These are phyloP conservation scores for Fraxinus anomala DNA, from an alignment of 257 asterid species.

Conservation along the genomic window DNA sequence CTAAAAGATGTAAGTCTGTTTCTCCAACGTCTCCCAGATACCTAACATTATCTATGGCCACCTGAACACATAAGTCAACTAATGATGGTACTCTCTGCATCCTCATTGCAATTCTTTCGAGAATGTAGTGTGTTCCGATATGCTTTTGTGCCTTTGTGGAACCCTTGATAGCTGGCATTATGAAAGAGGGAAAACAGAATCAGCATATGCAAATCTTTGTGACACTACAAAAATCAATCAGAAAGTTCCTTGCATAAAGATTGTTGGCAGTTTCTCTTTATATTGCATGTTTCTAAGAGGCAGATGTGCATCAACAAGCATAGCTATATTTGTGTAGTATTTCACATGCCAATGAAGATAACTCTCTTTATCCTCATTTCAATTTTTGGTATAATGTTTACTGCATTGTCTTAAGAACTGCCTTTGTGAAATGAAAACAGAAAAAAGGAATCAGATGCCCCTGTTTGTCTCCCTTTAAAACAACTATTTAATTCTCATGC, in stretches of 20 bases:
- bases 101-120: conserved; percentile 15
- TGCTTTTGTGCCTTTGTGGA: conserved; percentile 26
- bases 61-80: conserved; percentile 75
- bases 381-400: not conserved
- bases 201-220: not conserved
- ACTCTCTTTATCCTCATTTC: not conserved
- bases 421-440: not conserved
- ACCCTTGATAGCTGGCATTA: conserved; percentile 22
- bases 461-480: too few relatives aligned
- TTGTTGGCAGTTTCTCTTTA: not conserved
- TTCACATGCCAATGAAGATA: not conserved
- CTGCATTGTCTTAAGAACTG: not conserved
- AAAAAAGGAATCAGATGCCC: not conserved
- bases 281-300: not conserved
- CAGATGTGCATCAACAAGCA: not conserved
- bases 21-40: conserved; percentile 91
- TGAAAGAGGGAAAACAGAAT: not conserved
- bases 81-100: conserved; percentile 55
- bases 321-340: not conserved
- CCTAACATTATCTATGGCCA: conserved; percentile 69
- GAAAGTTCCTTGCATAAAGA: not conserved
- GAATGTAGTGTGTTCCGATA: not conserved
- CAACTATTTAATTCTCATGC: too few relatives aligned
- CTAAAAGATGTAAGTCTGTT: conserved; percentile 70
- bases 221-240: conserved; percentile 1